phyloP scores from a whole-genome alignment of 129 eudicot genomes.

The Flaveria sonorensis region DNA sequence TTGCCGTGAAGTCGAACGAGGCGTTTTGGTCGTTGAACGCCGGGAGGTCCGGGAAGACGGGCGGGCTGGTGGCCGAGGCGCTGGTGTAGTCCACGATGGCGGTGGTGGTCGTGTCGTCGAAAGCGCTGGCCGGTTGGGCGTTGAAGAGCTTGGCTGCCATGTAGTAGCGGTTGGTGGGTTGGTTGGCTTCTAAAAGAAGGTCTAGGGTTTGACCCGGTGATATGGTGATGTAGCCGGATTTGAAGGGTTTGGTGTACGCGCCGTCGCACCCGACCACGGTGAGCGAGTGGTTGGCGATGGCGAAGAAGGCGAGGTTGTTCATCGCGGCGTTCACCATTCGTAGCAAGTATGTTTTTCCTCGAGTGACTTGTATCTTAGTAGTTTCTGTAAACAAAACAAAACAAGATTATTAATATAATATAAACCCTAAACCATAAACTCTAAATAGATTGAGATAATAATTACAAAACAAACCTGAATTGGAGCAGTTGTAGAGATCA shows the following conservation, averaged over 20 bases:
- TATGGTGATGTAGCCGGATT: conserved; percentile 37
- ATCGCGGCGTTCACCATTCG: conserved; percentile 67
- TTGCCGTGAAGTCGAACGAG: conserved; percentile 29
- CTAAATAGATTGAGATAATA: too few relatives aligned
- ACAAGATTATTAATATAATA: too few relatives aligned
- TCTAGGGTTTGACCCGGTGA: conserved; percentile 76
- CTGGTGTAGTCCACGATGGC: conserved; percentile 38
- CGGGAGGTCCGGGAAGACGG: conserved; percentile 41
- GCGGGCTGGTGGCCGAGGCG: conserved; percentile 17
- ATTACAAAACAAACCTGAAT: conserved; percentile 36
- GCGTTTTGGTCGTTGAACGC: conserved; percentile 36
- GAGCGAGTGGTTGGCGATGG: conserved; percentile 50
- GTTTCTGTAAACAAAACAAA: conserved; percentile 38
- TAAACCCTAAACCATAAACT: background rate
- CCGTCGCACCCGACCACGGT: conserved; percentile 69
- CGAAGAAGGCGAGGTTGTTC: conserved; percentile 57
- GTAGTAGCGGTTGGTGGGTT: conserved; percentile 50
- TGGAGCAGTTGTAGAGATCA: conserved; percentile 49
- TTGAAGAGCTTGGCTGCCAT: conserved; percentile 47
- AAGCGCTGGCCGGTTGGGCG: conserved; percentile 22
- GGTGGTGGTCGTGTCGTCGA: conserved; percentile 48
- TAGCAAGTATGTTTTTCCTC: conserved; percentile 62
- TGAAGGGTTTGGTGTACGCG: conserved; percentile 55
- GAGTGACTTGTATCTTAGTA: conserved; percentile 43
- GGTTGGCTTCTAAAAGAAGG: conserved; percentile 54